Evolutionary conservation across 176 grass and related monocot species (phyloP), one percentile per base, ranked within the genome.

Genomic region (Miscanthus lutarioriparius): DNA sequence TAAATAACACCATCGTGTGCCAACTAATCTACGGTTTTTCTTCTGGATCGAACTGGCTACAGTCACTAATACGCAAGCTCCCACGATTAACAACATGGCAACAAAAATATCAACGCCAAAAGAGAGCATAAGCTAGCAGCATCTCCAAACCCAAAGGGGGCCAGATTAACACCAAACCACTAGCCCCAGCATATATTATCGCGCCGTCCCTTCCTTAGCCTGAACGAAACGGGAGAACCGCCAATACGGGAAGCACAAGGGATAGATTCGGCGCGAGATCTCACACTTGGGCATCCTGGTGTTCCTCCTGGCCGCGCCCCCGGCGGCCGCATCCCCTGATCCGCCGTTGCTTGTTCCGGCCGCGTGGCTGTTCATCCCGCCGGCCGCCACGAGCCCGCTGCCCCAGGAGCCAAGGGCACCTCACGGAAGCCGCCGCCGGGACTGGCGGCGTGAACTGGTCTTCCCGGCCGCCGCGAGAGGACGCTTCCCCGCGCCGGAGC

Each of bases 281-380:
- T 91, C 88, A 94, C 92, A 94, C 72, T 94, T 94, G 67, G 92
- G 92, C 81, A 86, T 84, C 76, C 80, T 80, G 67, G 91, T 86
- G 70, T 87, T 94, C 89, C 92, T 85, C 87, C 84, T 82, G 64
- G 84, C 48, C 23, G 82, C 85, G 61, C 62, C 85, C 61, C 33
- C 83, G 61, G 30, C 76, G 28, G 74, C 85, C 59, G 66, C 85
- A 45, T 88, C 87, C 26, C 13, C 92, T 70, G 89, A 87, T 85
- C 84, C 89, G 77, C 72, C 92, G 70, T 86, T 79, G 75, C 80
- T 83, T 8, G 83, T 76, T 49, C 62, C 75, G 19, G 36, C 41
- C 27, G 59, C 74, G 64, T 78, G n/a, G 14, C 76, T 87, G 84
- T 64, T 89, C 84, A 92, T 88, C 82, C 17, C 76, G 64, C 25